Base-by-base conservation (phyloP, 257 asterid species). In the Nicotiana tabacum region DNA sequence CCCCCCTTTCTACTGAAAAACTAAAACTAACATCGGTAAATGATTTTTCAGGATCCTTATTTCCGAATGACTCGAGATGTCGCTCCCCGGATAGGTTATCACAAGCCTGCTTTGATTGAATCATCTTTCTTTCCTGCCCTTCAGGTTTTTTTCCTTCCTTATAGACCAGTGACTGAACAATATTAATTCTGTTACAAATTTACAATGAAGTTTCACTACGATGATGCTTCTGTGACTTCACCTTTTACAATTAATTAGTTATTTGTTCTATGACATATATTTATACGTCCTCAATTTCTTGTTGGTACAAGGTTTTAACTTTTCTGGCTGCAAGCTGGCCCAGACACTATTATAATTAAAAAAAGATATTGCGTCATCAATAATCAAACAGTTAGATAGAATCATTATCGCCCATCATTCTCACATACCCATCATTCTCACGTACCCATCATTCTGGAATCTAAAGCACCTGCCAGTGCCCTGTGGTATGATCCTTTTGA, bases 21-120 rank as follows among this genome's bases (percentile, higher is more conserved):
- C 24, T 21, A 74, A 27, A 74, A 74, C 80, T 74, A 48, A 74
- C 80, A 74, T 15, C 62, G 29, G 27, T 27, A 48, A 66, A 35
- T 61, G 81, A 39, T 66, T 18, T 79, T 88, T 77, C 93, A 96
- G 98, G 98, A 96, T 88, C 98, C 99, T 78, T 96, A 96, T 88
- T 96, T 96, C 87, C 93, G 98, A 85, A 96, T 96, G 99, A 96
- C 99, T n/a, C 87, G 99, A 76, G 99, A 96, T 86, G 98, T 96
- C 87, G 98, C 99, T 87, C 98, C 99, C 30, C 90, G 99, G 79
- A 70, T 94, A 87, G 97, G 96, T 77, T 96, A 91, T 87, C 92
- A 90, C 77, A 96, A 96, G 89, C 98, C 99, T 81, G 93, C 99
- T 30, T 82, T 96, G 93, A 94, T 96, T 55, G 99, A 96, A 87